phyloP scores from a whole-genome alignment of 2,329 filamentous ascomycete species.

The Neonectria sp. region DNA sequence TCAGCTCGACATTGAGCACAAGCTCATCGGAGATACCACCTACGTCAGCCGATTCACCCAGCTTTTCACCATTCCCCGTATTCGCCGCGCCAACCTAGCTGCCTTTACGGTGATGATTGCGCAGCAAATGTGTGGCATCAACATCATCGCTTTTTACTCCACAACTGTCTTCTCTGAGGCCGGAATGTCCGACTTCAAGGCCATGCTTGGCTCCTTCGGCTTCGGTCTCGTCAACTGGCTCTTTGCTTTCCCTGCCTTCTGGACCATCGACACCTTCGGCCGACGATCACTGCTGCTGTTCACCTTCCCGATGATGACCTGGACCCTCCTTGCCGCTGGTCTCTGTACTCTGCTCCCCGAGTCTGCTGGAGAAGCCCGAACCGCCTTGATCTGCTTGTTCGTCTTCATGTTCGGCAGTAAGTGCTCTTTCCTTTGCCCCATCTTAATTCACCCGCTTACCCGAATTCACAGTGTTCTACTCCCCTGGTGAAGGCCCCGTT shows the following conservation, averaged over 20 bases:
- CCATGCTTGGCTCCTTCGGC: conserved; percentile 65
- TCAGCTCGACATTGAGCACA: conserved; percentile 59
- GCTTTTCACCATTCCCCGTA: conserved; percentile 77
- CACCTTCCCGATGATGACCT: conserved; percentile 77
- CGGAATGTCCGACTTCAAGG: conserved; percentile 67
- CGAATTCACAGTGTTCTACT: conserved; percentile 66
- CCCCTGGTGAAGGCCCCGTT: conserved; percentile 74
- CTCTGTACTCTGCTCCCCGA: conserved; percentile 55
- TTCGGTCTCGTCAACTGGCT: conserved; percentile 73
- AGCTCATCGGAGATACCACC: conserved; percentile 55
- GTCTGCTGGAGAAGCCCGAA: conserved; percentile 58
- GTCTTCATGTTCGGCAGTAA: conserved; percentile 71
- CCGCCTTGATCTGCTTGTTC: conserved; percentile 72
- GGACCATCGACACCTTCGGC: conserved; percentile 78
- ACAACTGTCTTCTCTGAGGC: conserved; percentile 73
- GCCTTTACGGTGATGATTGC: conserved; percentile 87
- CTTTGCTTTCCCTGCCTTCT: conserved; percentile 77
- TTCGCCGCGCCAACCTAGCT: conserved; percentile 80
- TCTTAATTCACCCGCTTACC: background rate
- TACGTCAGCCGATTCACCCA: conserved; percentile 68
- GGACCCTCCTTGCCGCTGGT: conserved; percentile 66
- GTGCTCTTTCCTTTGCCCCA: background rate
- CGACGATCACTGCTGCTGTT: conserved; percentile 74
- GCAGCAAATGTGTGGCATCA: conserved; percentile 78
- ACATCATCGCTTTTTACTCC: conserved; percentile 83